Conservation (phyloP, 2,329 filamentous ascomycete genomes). For the Orbilia ellipsospora region DNA sequence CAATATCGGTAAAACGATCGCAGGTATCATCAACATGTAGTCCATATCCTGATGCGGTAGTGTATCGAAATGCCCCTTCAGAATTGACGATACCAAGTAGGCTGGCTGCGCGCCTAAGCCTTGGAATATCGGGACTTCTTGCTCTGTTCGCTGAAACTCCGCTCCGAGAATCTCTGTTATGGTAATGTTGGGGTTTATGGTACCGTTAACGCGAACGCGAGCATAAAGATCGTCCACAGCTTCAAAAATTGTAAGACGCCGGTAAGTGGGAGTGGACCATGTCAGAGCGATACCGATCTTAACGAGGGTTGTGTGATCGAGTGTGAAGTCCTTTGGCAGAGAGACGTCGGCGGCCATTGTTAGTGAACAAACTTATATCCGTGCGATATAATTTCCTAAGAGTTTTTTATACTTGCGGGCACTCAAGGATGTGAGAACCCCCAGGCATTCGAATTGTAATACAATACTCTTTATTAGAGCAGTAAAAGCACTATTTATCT, state of each 20-base stretch:
- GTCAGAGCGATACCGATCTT: conserved; percentile 31
- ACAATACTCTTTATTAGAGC: neutral
- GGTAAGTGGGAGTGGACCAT: conserved; percentile 36
- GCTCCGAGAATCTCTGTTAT: conserved; percentile 31
- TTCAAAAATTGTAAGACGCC: conserved; percentile 15
- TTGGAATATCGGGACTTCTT: conserved; percentile 31
- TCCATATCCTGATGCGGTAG: conserved; percentile 31
- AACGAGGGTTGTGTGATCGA: conserved; percentile 25
- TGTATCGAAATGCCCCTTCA: conserved; percentile 17
- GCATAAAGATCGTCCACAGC: conserved; percentile 18
- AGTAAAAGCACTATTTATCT: too few relatives aligned
- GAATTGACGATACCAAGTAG: conserved; percentile 12
- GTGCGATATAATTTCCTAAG: neutral
- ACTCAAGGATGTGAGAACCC: too few relatives aligned
- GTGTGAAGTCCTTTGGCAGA: conserved; percentile 26
- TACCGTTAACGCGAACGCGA: conserved; percentile 15
- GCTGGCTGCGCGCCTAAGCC: conserved; percentile 24
- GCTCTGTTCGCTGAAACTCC: conserved; percentile 34
- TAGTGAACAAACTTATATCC: neutral
- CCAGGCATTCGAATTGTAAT: neutral
- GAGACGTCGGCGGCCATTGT: conserved; percentile 39
- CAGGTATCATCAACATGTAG: conserved; percentile 22
- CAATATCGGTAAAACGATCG: conserved; percentile 27
- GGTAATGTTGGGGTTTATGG: conserved; percentile 4
- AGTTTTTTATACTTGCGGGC: too few relatives aligned